Percentiles rank a stretch among this genome's conserved stretches.
Evolutionary conservation across 139 green algal genomes (phyloP).

Genomic region (Chlamydomonas sp.): DNA sequence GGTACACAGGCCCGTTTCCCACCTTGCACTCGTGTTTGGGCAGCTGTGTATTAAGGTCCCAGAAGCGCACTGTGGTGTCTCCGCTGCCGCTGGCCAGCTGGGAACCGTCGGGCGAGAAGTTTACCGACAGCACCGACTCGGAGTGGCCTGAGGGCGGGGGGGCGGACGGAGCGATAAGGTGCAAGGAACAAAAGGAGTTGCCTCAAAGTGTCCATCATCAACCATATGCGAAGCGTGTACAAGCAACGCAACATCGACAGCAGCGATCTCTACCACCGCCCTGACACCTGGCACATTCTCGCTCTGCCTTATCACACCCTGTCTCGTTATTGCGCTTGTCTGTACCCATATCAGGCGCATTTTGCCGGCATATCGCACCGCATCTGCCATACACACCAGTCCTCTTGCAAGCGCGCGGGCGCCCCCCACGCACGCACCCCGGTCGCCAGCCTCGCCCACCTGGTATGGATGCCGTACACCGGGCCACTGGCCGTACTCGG

Average conservation of each 20-base stretch:
- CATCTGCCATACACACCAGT: neutral
- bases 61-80: slow-evolving; percentile 94
- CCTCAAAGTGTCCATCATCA: neutral
- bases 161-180: no score
- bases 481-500: slow-evolving; percentile 89
- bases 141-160: slow-evolving; percentile 72
- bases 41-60: slow-evolving; percentile 93
- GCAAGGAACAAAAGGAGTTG: neutral
- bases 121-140: slow-evolving; percentile 90
- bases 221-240: neutral
- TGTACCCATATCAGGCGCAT: no score
- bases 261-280: no score
- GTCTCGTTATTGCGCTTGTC: no score
- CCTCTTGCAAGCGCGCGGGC: neutral
- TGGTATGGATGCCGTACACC: slow-evolving; percentile 92
- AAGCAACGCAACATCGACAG: no score
- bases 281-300: no score
- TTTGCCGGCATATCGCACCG: neutral
- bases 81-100: slow-evolving; percentile 88
- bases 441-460: slow-evolving; percentile 21
- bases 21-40: slow-evolving; percentile 84
- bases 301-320: no score
- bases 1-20: neutral
- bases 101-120: slow-evolving; percentile 93
- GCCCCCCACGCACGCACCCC: neutral